phyloP scores from a whole-genome alignment of 2,329 filamentous ascomycete genomes.

The Aciculosporium take region DNA sequence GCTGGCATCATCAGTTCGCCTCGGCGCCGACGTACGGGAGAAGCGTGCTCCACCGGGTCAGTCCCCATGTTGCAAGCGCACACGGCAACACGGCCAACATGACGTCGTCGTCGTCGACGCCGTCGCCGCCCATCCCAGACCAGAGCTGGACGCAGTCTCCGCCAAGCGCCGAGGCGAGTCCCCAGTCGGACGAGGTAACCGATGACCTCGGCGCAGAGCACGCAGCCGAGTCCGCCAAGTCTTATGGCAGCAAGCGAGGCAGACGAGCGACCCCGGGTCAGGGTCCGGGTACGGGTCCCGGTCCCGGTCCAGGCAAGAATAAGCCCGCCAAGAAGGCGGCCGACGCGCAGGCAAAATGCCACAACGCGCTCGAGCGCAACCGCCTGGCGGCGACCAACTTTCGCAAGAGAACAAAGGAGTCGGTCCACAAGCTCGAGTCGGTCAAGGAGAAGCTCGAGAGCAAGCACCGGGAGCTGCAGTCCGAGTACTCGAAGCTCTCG shows the following conservation, averaged over 20 bases:
- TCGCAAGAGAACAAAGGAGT: slow-evolving; percentile 2
- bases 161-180: neutral
- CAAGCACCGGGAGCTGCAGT: neutral
- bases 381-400: slow-evolving; percentile 3
- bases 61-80: neutral
- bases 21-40: neutral
- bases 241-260: neutral
- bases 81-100: neutral
- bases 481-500: neutral
- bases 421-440: neutral
- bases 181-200: neutral
- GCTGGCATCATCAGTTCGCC: neutral
- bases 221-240: neutral
- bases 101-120: neutral
- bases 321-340: neutral
- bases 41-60: neutral
- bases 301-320: neutral
- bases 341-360: neutral
- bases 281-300: neutral
- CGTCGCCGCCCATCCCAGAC: neutral
- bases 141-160: neutral
- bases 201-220: neutral
- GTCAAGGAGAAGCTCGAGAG: neutral
- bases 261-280: too few relatives aligned
- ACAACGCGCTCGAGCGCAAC: slow-evolving; percentile 1